phyloP scores from a whole-genome alignment of 2,329 filamentous ascomycete species.

The Pestalotiopsis sp. region DNA sequence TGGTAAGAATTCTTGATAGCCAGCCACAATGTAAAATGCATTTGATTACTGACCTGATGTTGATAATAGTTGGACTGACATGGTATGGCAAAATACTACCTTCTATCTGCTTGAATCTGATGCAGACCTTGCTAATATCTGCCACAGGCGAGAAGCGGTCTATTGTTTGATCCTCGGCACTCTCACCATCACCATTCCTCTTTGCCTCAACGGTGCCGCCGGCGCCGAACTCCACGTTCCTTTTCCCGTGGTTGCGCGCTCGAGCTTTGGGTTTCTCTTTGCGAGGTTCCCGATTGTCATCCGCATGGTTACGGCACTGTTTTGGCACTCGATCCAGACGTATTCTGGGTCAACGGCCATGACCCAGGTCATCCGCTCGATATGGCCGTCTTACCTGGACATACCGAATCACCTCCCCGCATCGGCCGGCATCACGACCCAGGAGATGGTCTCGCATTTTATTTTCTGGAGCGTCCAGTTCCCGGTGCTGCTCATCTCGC shows the following conservation, averaged over 20 bases:
- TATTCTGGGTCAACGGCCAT: slow-evolving; percentile 21
- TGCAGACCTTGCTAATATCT: slow-evolving; percentile 14
- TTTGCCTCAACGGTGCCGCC: slow-evolving; percentile 52
- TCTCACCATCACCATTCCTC: slow-evolving; percentile 58
- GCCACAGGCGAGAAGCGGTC: slow-evolving; percentile 36
- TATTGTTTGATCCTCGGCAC: slow-evolving; percentile 58
- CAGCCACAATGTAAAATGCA: not conserved
- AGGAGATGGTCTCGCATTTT: slow-evolving; percentile 53
- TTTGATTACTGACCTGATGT: not conserved
- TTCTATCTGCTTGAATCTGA: not conserved
- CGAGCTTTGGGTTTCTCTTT: slow-evolving; percentile 50
- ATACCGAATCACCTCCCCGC: slow-evolving; percentile 55
- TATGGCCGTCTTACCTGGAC: slow-evolving; percentile 58
- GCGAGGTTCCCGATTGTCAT: slow-evolving; percentile 42
- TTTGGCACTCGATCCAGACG: slow-evolving; percentile 62
- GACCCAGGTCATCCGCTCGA: slow-evolving; percentile 45
- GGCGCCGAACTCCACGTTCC: slow-evolving; percentile 50
- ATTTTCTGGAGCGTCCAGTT: slow-evolving; percentile 52
- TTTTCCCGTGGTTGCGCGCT: slow-evolving; percentile 47
- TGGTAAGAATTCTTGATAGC: slow-evolving; percentile 25
- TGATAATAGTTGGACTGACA: not conserved
- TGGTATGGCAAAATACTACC: not conserved
- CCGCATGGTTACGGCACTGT: slow-evolving; percentile 47
- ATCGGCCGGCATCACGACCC: slow-evolving; percentile 55
- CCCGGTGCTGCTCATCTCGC: slow-evolving; percentile 33